Evolutionary conservation across 371 early-diverging fungal species (phyloP), one percentile per base, ranked within the genome.

Genomic region (Mucor indicus): DNA sequence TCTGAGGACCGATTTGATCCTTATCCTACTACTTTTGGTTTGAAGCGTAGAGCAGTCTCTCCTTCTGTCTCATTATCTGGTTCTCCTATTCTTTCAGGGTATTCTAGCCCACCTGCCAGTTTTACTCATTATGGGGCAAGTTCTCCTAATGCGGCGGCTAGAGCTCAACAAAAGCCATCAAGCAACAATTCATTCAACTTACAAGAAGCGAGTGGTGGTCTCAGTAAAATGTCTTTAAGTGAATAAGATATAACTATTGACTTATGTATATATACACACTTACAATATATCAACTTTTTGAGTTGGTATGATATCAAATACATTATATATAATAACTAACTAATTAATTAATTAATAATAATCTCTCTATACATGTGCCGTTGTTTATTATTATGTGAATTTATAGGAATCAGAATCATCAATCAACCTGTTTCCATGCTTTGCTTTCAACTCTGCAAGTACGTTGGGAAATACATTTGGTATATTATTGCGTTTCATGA

Each of bases 41-140:
- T 72, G 40, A 72, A 72, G 36, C 50, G 73, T 33, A 53, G 73
- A 36, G 73, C 73, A 2, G 73, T 72, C 25, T 72, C 73, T 13
- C 73, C 73, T 8, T 72, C 73, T 1, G 57, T 72, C 13, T 72
- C 73, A 15, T 43, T 67, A 21, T 57, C 57, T 39, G 69, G 64
- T 4, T 72, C 73, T 35, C 73, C 73, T 52, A 57, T 72, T 10
- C 39, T 72, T 7, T 49, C 69, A 15, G 64, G 53, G 2, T 50
- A 64, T 7, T 61, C 62, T 2, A 69, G 69, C 48, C 73, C 73
- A 19, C 69, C 73, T 15, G n/a, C 46, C 35, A 21, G 33, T 11
- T 57, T 46, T 44, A 43, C 57, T 13, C 46, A 48, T 30, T 60
- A 50, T 52, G 48, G 52, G 6, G 42, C 53, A 29, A 45, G 60